These are phyloP conservation scores for Cicer yamashitae DNA, from an alignment of 306 rosid genomes.

Conservation along the genomic window DNA sequence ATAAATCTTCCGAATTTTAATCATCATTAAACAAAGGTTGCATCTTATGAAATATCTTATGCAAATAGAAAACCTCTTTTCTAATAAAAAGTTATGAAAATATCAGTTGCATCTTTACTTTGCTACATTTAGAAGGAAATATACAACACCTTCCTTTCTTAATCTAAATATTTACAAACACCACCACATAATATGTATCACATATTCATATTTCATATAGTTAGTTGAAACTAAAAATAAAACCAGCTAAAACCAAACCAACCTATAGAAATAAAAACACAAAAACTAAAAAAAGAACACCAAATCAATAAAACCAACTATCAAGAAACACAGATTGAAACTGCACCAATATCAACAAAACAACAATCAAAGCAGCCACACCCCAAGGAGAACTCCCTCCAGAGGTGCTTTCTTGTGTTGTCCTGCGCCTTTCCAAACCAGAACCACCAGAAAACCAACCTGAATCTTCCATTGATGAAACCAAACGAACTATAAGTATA, in stretches of 20 bases:
- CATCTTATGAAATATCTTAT: background rate
- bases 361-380: constrained; percentile 81
- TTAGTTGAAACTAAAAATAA: background rate
- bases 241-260: constrained; percentile 1
- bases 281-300: background rate
- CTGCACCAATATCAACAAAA: constrained; percentile 72
- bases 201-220: constrained; percentile 10
- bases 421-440: constrained; percentile 55
- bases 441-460: constrained; percentile 54
- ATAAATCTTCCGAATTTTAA: background rate
- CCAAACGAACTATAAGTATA: constrained; percentile 62
- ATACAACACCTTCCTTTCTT: constrained; percentile 16
- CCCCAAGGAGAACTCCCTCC: constrained; percentile 97
- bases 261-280: constrained; percentile 5
- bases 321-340: constrained; percentile 71
- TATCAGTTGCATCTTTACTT: background rate
- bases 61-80: background rate
- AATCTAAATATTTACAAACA: constrained; percentile 40
- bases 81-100: background rate
- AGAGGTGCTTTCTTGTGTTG: constrained; percentile 55
- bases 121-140: background rate
- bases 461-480: constrained; percentile 68
- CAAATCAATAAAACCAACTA: constrained; percentile 62
- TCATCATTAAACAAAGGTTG: background rate
- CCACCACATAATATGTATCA: background rate